phyloP scores from a whole-genome alignment of 1,139 yeast genomes.

The Debaryomycetaceae sp. region DNA sequence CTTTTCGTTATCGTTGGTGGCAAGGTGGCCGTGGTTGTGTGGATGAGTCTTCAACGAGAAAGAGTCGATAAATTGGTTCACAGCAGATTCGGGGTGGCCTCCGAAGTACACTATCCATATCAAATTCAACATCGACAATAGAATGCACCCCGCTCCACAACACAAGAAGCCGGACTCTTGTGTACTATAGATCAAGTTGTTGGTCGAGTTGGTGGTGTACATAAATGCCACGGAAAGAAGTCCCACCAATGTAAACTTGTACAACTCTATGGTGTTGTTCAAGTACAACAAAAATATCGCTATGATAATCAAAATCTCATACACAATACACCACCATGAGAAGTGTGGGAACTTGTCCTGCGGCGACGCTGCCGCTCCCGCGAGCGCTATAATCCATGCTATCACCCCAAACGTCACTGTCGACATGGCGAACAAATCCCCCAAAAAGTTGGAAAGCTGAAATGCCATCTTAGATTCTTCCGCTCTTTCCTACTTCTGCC shows the following conservation, averaged over 20 bases:
- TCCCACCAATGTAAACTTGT: constrained; percentile 61
- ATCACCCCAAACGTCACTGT: constrained; percentile 60
- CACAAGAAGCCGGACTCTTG: constrained; percentile 67
- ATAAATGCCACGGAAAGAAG: constrained; percentile 65
- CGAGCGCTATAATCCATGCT: constrained; percentile 83
- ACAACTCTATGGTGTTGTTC: constrained; percentile 66
- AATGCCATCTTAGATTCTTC: constrained; percentile 27
- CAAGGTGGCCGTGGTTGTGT: constrained; percentile 28
- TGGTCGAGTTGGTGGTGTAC: constrained; percentile 80
- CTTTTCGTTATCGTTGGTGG: constrained; percentile 25
- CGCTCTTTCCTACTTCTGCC: not conserved
- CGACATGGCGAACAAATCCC: constrained; percentile 71
- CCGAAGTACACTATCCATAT: constrained; percentile 88
- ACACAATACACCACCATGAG: constrained; percentile 98
- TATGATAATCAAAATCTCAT: constrained; percentile 59
- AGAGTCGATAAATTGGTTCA: constrained; percentile 82
- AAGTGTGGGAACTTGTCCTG: constrained; percentile 64
- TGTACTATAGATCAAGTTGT: constrained; percentile 68
- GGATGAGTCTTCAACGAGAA: constrained; percentile 40
- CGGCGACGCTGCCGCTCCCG: constrained; percentile 72
- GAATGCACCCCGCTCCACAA: constrained; percentile 89
- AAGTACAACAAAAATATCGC: constrained; percentile 60
- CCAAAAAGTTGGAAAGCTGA: constrained; percentile 49
- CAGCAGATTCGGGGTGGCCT: constrained; percentile 73
- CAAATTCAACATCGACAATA: constrained; percentile 74